Conservation (phyloP, 257 asterid species). For the Solanum sejunctum region DNA sequence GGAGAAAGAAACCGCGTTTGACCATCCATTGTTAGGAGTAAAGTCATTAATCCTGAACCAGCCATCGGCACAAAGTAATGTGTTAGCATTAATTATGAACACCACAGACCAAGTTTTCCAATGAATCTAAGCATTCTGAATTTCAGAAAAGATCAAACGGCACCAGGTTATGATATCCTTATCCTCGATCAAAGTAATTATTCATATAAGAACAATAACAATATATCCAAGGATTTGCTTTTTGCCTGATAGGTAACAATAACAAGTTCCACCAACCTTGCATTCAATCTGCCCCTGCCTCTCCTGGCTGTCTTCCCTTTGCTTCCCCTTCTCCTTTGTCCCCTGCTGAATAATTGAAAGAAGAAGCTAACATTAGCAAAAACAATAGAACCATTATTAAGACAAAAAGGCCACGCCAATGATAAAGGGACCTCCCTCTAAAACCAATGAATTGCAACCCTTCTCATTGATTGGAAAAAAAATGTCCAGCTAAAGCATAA, state of each 20-base stretch:
- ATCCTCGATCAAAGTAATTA: background rate
- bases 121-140: background rate
- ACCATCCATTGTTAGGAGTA: background rate
- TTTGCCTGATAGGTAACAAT: background rate
- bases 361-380: background rate
- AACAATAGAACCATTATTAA: background rate
- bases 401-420: background rate
- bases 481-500: background rate
- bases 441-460: background rate
- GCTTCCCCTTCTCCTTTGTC: conserved; percentile 14
- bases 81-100: background rate
- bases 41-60: background rate
- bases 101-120: background rate
- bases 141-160: background rate
- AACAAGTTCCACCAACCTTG: conserved; percentile 20
- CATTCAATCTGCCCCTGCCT: conserved; percentile 22
- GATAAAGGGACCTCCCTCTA: background rate
- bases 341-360: conserved; percentile 10
- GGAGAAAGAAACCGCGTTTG: background rate
- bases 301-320: conserved; percentile 17
- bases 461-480: background rate
- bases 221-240: background rate
- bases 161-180: background rate
- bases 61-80: background rate
- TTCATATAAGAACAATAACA: background rate